A percentile compares a stretch with the other conserved stretches of the same genome.
Conservation (phyloP, 306 rosid species). For the Benincasa hispida region DNA sequence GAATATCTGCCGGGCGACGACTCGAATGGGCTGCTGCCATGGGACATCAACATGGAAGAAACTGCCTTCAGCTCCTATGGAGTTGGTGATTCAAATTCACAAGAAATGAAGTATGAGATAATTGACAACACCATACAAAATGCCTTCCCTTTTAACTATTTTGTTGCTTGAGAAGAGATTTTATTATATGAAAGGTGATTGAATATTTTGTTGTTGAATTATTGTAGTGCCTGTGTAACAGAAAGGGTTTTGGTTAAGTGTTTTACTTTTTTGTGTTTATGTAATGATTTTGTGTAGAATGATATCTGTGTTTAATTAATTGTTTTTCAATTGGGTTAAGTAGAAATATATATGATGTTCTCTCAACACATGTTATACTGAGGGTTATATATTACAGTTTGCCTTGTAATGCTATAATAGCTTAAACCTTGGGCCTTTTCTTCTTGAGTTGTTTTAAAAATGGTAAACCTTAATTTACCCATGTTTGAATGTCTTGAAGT, state of each 20-base stretch:
- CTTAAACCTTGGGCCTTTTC: too few relatives aligned
- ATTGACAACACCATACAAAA: not conserved
- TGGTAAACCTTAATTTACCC: too few relatives aligned
- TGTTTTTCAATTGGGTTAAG: too few relatives aligned
- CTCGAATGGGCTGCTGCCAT: not conserved
- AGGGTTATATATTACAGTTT: too few relatives aligned
- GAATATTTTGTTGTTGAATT: not conserved
- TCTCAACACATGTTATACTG: too few relatives aligned
- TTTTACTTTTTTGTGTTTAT: not conserved
- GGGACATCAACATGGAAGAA: slow-evolving; percentile 2
- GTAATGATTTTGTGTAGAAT: not conserved
- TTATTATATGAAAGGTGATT: not conserved
- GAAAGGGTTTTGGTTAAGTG: not conserved
- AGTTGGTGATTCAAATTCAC: not conserved
- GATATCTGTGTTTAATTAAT: too few relatives aligned
- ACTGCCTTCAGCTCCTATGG: not conserved
- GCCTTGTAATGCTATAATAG: too few relatives aligned
- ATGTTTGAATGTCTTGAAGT: too few relatives aligned
- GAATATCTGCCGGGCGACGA: not conserved
- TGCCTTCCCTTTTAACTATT: not conserved
- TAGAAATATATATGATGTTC: too few relatives aligned
- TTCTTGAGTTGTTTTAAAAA: too few relatives aligned
- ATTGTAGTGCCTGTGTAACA: not conserved
- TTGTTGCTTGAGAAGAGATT: not conserved
- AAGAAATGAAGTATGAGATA: not conserved